Conservation (phyloP, 192 early-diverging fungal species). For the Linderina pennispora region DNA sequence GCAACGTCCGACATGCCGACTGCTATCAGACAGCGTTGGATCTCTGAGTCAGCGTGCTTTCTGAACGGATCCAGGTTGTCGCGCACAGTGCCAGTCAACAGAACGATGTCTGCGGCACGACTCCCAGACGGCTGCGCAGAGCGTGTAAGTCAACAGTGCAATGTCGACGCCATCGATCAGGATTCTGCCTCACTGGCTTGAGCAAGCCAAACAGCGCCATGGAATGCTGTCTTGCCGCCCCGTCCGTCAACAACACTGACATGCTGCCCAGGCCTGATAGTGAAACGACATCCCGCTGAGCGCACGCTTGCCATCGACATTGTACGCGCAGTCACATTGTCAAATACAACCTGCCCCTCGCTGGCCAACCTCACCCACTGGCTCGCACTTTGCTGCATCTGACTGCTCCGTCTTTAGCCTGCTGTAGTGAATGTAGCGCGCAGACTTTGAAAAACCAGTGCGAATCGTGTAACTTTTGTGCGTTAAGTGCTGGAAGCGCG, state of each 20-base stretch:
- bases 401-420: not conserved
- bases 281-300: constrained; percentile 55
- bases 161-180: constrained; percentile 73
- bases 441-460: constrained; percentile 4
- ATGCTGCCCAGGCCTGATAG: constrained; percentile 57
- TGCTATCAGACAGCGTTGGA: too few species aligned
- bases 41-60: constrained; percentile 52
- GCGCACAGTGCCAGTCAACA: constrained; percentile 68
- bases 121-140: constrained; percentile 61
- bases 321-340: constrained; percentile 56
- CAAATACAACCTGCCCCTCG: constrained; percentile 50
- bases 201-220: constrained; percentile 62
- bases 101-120: constrained; percentile 89
- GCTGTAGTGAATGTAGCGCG: constrained; percentile 9
- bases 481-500: constrained; percentile 33
- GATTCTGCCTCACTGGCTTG: constrained; percentile 45
- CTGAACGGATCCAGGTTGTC: constrained; percentile 83
- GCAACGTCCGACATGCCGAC: too few species aligned
- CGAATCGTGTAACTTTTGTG: constrained; percentile 22
- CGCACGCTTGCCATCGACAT: constrained; percentile 31
- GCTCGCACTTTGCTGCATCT: too few species aligned
- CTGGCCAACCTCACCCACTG: not conserved
- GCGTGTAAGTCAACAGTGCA: constrained; percentile 55
- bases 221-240: constrained; percentile 73
- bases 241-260: constrained; percentile 79